Base-by-base conservation (phyloP, 2,329 filamentous ascomycete genomes). In the Aureobasidium sp. region DNA sequence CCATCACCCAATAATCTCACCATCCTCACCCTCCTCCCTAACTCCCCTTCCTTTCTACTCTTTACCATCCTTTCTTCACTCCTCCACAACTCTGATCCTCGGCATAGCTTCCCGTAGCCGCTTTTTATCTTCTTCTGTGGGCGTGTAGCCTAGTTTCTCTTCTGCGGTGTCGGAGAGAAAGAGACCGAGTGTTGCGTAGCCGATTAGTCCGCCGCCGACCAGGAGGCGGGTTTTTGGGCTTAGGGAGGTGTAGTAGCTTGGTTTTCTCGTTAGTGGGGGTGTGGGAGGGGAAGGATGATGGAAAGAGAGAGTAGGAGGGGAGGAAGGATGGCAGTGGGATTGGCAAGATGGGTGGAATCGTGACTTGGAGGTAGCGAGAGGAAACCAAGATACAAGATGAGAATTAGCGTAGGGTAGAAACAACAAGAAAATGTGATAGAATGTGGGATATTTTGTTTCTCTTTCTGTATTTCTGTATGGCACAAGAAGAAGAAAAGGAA, bases 181-280 rank as follows among this genome's bases (percentile, higher is more conserved):
- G n/a, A 94, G 80, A 16, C 90, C 92, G 44, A 85, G 77, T 44
- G 79, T 77, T 14, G 90, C 90, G 84, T 91, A 96, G 37, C 83
- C 83, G 70, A 96, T 84, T 66, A 96, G 76, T 67, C 85, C 88
- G 53, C 85, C 72, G 67, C 92, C 92, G 65, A 96, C 80, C 51
- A 86, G 76, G 45, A 90, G 76, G 61, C 89, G 88, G 29, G 88
- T 87, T 67, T 83, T 86, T 21, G 87, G 82, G 3, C 86, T 77
- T 59, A 96, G 85, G 68, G 82, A 84, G 70, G 82, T 86, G 78
- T 91, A 96, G 47, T 57, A 59, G 30, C 61, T 62, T 41, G 7
- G 3, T 3, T 27, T 5, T 21, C 21, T 21, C 21, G 37, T 57
- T 13, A 51, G 48, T 53, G n/a, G 54, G 30, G 4, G 27, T 27